phyloP scores from a whole-genome alignment of 2,329 filamentous ascomycete genomes.

The Didymosphaeria variabile region DNA sequence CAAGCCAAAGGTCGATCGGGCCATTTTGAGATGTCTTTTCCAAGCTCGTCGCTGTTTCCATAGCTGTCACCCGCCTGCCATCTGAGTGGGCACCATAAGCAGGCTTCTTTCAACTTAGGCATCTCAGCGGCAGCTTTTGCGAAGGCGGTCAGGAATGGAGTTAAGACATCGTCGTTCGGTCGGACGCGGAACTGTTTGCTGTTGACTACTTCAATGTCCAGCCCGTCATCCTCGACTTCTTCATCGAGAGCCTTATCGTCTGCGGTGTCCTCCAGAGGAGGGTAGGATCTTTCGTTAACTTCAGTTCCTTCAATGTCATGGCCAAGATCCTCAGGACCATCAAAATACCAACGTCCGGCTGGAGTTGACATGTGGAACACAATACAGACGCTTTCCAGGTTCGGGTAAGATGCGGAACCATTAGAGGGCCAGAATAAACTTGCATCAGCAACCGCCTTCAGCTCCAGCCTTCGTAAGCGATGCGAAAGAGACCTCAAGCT shows the following conservation, averaged over 20 bases:
- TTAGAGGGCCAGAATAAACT: conserved; percentile 2
- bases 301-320: neutral
- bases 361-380: conserved; percentile 16
- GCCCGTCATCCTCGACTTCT: neutral
- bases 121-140: conserved; percentile 10
- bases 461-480: conserved; percentile 9
- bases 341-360: conserved; percentile 19
- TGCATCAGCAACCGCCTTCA: conserved; percentile 4
- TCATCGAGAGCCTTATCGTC: conserved; percentile 4
- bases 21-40: neutral
- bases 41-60: neutral
- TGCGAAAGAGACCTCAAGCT: conserved; percentile 12
- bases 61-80: neutral
- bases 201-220: neutral
- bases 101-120: conserved; percentile 11
- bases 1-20: conserved; percentile 1
- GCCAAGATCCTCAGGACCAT: conserved; percentile 8
- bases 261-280: conserved; percentile 6
- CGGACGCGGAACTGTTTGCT: neutral
- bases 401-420: conserved; percentile 10
- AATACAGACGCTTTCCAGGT: conserved; percentile 13
- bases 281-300: neutral
- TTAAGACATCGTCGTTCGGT: conserved; percentile 8
- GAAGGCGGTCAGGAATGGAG: conserved; percentile 9
- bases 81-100: conserved; percentile 8